Evolutionary conservation across 352 stramenopile genomes (phyloP).

Genomic region (Pythium sp.): DNA sequence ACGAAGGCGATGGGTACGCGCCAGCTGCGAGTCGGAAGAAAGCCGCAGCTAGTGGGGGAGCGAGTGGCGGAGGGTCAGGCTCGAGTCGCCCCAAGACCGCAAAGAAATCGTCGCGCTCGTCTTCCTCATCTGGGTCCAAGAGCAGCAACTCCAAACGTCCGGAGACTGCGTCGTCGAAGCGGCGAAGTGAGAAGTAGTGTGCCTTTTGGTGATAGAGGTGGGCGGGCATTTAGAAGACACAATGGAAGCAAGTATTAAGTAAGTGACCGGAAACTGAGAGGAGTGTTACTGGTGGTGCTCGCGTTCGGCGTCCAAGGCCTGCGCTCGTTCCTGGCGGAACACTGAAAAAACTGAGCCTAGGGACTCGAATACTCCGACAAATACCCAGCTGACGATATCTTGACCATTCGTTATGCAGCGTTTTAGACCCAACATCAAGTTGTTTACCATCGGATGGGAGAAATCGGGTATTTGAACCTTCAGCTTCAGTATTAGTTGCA

Average conservation of each 20-base stretch:
- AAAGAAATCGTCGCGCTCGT: conserved; percentile 38
- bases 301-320: not conserved
- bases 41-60: not conserved
- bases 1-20: conserved; percentile 76
- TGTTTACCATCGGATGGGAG: not conserved
- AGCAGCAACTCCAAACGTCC: conserved; percentile 41
- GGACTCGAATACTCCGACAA: not conserved
- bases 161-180: conserved; percentile 55
- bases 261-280: not conserved
- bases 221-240: not conserved
- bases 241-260: not conserved
- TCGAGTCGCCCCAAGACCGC: conserved; percentile 49
- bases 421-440: not conserved
- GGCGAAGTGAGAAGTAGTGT: conserved; percentile 43
- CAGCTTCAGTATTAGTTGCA: not conserved
- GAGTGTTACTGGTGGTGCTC: not conserved
- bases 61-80: conserved; percentile 8
- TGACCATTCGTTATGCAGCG: not conserved
- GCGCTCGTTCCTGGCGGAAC: not conserved
- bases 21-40: conserved; percentile 59
- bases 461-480: not conserved
- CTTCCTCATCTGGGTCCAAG: conserved; percentile 34
- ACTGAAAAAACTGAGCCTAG: not conserved
- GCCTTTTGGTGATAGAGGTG: not conserved
- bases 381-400: not conserved